Base-by-base conservation (phyloP, 2,329 filamentous ascomycete genomes). In the Fusarium staphyleae region DNA sequence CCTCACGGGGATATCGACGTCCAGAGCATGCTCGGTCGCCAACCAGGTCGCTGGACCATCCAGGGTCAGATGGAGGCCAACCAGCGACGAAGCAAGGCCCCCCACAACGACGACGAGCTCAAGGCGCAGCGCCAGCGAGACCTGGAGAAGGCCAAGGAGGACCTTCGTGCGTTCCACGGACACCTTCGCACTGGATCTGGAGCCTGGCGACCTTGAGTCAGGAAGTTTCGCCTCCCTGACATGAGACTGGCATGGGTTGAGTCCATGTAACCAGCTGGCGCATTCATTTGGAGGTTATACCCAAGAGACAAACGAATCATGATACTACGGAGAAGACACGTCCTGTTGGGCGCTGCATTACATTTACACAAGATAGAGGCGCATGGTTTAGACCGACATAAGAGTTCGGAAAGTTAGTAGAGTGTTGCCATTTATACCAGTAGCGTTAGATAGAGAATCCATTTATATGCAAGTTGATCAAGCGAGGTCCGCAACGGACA, bases 141-240 rank as follows among this genome's bases (percentile, higher is more conserved):
- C 37, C 72, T 83, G 32, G 78, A 79, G 45, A 73, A 74, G 29
- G 74, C 74, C 22, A 84, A 84, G 74, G 70, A 66, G 53, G 73
- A 80, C 28, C 70, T 84, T 13, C 73, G 79, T 13, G 72, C 72
- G 39, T 72, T 72, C 26, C 72, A 73, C 47, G 67, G 63, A 19
- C 55, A 66, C 33, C 52, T 68, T 19, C 53, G 32, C 30, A 54
- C 19, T 30, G 40, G 16, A n/a, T 35, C 18, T 37, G 45, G 46
- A 35, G 24, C 28, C 34, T 50, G 40, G 37, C 39, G 53, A 41
- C 42, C 39, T 8, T 56, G 18, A 49, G 40, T 3, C 34, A 48
- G 48, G 30, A 36, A 36, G 32, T n/a, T 36, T 24, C 19, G 22
- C 29, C 32, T 30, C 35, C 40, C n/a, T 6, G 19, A 29, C 11